These are phyloP conservation scores for Lactifluus echinatus DNA, from an alignment of 768 basidiomycete species.

Conservation along the genomic window DNA sequence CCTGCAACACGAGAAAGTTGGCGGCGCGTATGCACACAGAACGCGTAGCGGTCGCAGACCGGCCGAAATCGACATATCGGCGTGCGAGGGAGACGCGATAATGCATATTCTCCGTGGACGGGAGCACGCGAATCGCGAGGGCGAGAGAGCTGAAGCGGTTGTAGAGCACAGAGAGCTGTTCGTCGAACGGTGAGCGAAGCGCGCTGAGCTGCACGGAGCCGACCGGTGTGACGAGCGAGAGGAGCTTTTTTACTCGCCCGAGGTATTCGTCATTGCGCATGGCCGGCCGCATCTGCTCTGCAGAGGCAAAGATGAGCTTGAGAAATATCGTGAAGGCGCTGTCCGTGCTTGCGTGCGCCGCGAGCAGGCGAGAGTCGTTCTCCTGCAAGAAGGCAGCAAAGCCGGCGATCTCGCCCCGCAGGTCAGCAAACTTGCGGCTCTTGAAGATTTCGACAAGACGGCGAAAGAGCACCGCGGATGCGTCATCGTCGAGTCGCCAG, in stretches of 20 bases:
- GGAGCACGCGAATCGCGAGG: slow-evolving; percentile 61
- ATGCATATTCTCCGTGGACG: slow-evolving; percentile 35
- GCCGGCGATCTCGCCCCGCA: slow-evolving; percentile 50
- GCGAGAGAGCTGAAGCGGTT: slow-evolving; percentile 75
- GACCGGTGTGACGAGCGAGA: slow-evolving; percentile 65
- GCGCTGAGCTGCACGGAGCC: slow-evolving; percentile 59
- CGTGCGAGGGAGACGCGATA: slow-evolving; percentile 57
- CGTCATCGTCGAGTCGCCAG: slow-evolving; percentile 56
- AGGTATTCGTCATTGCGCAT: slow-evolving; percentile 27
- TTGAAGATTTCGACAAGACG: slow-evolving; percentile 66
- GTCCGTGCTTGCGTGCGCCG: slow-evolving; percentile 44
- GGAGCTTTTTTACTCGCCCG: slow-evolving; percentile 51
- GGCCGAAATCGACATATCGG: slow-evolving; percentile 57
- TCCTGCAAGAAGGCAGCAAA: slow-evolving; percentile 65
- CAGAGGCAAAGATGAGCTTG: slow-evolving; percentile 68
- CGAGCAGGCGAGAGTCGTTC: slow-evolving; percentile 45
- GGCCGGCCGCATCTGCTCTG: slow-evolving; percentile 29
- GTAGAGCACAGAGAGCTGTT: slow-evolving; percentile 66
- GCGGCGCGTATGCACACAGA: slow-evolving; percentile 67
- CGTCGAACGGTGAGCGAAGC: slow-evolving; percentile 37
- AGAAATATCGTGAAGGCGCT: slow-evolving; percentile 73
- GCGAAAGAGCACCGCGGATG: slow-evolving; percentile 49
- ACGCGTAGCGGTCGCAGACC: slow-evolving; percentile 55
- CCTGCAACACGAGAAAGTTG: slow-evolving; percentile 57
- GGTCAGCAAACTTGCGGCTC: slow-evolving; percentile 65